phyloP scores from a whole-genome alignment of 73 alveolate species.

The Symbiodinium pilosum region DNA sequence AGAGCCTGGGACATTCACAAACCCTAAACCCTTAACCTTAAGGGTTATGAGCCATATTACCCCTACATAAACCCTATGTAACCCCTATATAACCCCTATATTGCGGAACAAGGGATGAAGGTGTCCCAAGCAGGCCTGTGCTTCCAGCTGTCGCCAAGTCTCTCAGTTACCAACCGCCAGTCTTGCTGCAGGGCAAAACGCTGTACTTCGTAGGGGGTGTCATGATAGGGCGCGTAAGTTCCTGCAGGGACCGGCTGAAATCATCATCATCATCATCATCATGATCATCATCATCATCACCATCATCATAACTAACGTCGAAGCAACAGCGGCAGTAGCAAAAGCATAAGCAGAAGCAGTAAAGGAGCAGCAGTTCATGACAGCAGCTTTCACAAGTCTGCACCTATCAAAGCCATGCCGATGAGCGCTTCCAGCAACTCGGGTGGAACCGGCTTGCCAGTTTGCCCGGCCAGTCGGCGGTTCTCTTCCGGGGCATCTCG shows the following conservation, averaged over 20 bases:
- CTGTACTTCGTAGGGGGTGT: conserved; percentile 61
- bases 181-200: conserved; percentile 76
- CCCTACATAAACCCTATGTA: too few relatives aligned
- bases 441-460: conserved; percentile 27
- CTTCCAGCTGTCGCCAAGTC: conserved; percentile 61
- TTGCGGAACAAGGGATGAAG: too few relatives aligned
- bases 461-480: conserved; percentile 12
- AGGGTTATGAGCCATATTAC: too few relatives aligned
- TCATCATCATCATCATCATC: too few relatives aligned
- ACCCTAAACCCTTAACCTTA: too few relatives aligned
- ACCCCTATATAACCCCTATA: too few relatives aligned
- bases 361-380: not conserved
- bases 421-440: conserved; percentile 44
- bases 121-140: not conserved
- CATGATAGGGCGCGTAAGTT: conserved; percentile 83
- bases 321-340: too few relatives aligned
- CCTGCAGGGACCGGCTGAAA: conserved; percentile 14
- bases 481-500: conserved; percentile 75
- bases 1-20: too few relatives aligned
- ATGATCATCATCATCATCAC: too few relatives aligned
- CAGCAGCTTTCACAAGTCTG: not conserved
- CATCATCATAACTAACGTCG: too few relatives aligned
- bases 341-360: too few relatives aligned
- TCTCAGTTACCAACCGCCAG: conserved; percentile 80
- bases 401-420: conserved; percentile 56